Evolutionary conservation across 108 stramenopile genomes (phyloP).

Genomic region (Epipyxis sp.): DNA sequence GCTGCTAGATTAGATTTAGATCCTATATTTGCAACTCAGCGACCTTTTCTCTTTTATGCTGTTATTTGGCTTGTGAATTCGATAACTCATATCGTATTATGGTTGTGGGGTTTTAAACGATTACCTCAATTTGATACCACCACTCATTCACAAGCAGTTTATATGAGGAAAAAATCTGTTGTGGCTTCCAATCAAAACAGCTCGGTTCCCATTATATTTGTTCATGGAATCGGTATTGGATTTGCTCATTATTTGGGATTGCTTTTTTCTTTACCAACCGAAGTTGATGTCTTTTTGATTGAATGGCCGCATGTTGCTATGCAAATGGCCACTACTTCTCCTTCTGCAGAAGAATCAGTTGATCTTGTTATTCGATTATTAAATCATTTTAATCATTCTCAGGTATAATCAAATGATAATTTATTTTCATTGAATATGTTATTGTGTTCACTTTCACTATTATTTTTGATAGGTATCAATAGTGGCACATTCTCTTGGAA

Average conservation of each 20-base stretch:
- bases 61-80: neutral
- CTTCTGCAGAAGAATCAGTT: neutral
- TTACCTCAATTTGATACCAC: neutral
- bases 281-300: slow-evolving; percentile 1
- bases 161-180: neutral
- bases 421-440: too few relatives aligned
- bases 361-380: neutral
- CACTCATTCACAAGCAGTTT: neutral
- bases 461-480: too few relatives aligned
- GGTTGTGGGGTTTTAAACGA: neutral
- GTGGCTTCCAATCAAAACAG: neutral
- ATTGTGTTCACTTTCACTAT: too few relatives aligned
- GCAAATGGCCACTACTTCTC: neutral
- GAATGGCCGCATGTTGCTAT: slow-evolving; percentile 19
- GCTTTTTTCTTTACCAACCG: neutral
- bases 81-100: neutral
- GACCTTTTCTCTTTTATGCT: neutral
- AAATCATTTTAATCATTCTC: neutral
- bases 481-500: slow-evolving; percentile 15
- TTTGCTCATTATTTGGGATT: neutral
- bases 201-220: neutral
- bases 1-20: neutral
- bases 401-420: too few relatives aligned
- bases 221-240: slow-evolving; percentile 13
- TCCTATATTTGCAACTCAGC: slow-evolving; percentile 10